Base-by-base conservation (phyloP, 2,329 filamentous ascomycete genomes). In the Furcasterigmium sp. region DNA sequence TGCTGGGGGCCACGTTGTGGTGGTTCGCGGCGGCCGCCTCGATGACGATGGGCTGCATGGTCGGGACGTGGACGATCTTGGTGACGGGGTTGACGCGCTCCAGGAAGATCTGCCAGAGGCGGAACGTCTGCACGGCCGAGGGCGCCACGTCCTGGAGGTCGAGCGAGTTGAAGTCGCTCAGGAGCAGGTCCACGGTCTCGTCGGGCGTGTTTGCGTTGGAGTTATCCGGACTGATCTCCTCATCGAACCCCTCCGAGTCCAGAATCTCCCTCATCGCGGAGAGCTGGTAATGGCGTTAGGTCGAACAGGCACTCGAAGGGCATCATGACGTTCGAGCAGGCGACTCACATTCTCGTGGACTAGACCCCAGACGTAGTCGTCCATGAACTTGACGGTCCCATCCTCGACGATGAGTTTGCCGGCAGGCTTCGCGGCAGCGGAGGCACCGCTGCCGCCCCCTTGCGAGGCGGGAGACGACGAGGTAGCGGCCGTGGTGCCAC, bases 81-180 rank as follows among this genome's bases (percentile, higher is more conserved):
- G 80, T 78, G 37, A 89, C 59, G 0, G 86, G 85, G 53, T 91
- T 85, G 43, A 91, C 80, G 47, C 87, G 82, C 39, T 87, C 80
- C 6, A 89, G 65, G 51, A 84, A 90, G 8, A 80, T 68, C 57
- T 89, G 83, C 87, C 87, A 91, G 5, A 91, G 70, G 40, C 75
- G 73, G 53, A 87, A 82, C 20, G 86, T 76, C 26, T 87, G 79
- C 11, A 78, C 72, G 0, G 81, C 75, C 5, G 78, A 68, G 0
- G 87, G 86, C 51, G 85, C 82, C 56, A 85, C 63, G 14, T 73
- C 69, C 41, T 74, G 68, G 14, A 67, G 52, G 37, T 60, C 68
- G 20, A 60, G 55, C 6, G 61, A 56, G 2, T 63, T 59, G 23
- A 65, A 56, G 41, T 70, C 68, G 25, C 65, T 64, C 39, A 80